Base-by-base conservation (phyloP, 2,329 filamentous ascomycete species). In the Scedosporium dehoogii region DNA sequence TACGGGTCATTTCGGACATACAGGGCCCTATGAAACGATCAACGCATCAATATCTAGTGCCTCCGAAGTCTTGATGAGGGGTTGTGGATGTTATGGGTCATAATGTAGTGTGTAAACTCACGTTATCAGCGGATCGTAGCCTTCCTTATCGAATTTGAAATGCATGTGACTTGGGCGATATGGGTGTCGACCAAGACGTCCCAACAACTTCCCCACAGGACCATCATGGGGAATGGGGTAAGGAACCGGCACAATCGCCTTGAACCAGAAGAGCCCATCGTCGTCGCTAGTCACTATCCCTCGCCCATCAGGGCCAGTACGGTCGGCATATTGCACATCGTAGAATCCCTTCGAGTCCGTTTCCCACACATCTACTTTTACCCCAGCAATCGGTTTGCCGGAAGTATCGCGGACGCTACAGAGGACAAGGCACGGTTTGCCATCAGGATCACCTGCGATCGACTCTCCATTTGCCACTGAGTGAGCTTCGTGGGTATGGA, bases 191-290 rank as follows among this genome's bases (percentile, higher is more conserved):
- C 82, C 80, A 68, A 94, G 71, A 68, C 76, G 72, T 70, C 78
- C 75, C 68, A 94, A 74, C 67, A 94, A 71, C 73, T 85, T 84
- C 0, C 90, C 92, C 1, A 96, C 91, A 0, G 92, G 91, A 6
- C 90, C 90, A 73, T 96, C 91, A 68, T 90, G 81, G 1, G 91
- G 90, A 69, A 96, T 93, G 0, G 90, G 88, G 73, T 96, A 96
- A 60, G 87, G 86, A 63, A 96, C 91, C 0, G 92, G 92, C 64
- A 87, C 86, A 70, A 96, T 91, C 0, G 87, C 90, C 69, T 85
- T 87, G 77, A 96, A 96, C 86, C 88, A 96, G 71, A 96, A 94
- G 42, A 63, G 55, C 0, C 70, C 71, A 1, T 69, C 58, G 4
- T 62, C 64, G 27, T 71, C 70, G 21, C 68, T 72, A 1, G 61